These are phyloP conservation scores for Achlya hypogyna DNA, from an alignment of 352 stramenopile genomes.

Conservation along the genomic window DNA sequence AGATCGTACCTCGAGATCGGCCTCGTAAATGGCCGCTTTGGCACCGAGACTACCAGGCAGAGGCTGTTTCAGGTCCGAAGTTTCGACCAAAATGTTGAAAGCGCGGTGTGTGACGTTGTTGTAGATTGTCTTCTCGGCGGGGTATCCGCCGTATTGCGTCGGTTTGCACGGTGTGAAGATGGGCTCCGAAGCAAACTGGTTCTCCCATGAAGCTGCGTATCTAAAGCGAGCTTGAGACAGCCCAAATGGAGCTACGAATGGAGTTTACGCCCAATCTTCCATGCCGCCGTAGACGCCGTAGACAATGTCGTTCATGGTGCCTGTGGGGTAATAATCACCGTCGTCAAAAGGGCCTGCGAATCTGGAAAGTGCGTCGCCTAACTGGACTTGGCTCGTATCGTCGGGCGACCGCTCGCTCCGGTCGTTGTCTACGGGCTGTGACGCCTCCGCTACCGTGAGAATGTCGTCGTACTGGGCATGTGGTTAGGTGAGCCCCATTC, in stretches of 20 bases:
- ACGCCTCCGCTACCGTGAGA: constrained; percentile 26
- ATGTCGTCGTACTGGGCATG: constrained; percentile 35
- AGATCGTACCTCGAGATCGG: constrained; percentile 30
- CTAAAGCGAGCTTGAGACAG: neutral
- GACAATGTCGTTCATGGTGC: constrained; percentile 94
- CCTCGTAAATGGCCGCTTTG: constrained; percentile 50
- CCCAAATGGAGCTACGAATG: neutral
- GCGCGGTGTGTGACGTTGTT: constrained; percentile 88
- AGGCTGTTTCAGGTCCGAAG: constrained; percentile 87
- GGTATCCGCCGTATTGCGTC: constrained; percentile 86
- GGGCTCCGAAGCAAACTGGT: constrained; percentile 34
- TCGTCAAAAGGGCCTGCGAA: constrained; percentile 69
- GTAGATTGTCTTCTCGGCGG: constrained; percentile 84
- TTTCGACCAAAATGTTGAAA: constrained; percentile 97
- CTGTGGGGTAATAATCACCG: constrained; percentile 61
- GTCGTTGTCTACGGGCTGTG: neutral
- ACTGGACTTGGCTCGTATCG: constrained; percentile 54
- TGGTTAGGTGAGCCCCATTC: constrained; percentile 95
- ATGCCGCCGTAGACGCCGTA: constrained; percentile 96
- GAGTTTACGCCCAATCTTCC: constrained; percentile 94
- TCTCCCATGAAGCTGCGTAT: constrained; percentile 78
- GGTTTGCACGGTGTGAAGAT: constrained; percentile 72
- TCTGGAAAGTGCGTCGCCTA: constrained; percentile 47
- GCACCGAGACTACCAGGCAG: constrained; percentile 55
- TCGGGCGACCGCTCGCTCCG: constrained; percentile 74